A percentile compares a stretch with the other conserved stretches of the same genome.
phyloP scores from a whole-genome alignment of 257 asterid genomes.

The Scutellaria galericulata region DNA sequence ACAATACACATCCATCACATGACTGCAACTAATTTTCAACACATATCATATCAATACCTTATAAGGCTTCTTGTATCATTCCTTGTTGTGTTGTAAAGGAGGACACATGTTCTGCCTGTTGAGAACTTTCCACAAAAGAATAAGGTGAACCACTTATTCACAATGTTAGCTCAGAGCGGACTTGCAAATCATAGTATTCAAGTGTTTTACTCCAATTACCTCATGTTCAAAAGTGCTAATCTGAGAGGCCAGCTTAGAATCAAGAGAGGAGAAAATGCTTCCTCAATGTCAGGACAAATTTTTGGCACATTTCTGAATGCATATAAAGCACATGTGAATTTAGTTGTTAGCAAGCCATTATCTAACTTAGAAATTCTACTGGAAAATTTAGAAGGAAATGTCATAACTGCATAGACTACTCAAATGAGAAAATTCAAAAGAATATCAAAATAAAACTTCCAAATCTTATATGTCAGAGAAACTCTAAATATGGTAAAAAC shows the following conservation, averaged over 20 bases:
- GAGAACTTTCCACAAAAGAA: slow-evolving; percentile 50
- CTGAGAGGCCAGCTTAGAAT: slow-evolving; percentile 86
- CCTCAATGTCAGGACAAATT: neutral
- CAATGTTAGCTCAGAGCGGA: slow-evolving; percentile 62
- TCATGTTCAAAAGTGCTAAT: slow-evolving; percentile 89
- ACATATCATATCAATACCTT: slow-evolving; percentile 85
- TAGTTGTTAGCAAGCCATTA: slow-evolving; percentile 12
- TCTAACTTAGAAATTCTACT: slow-evolving; percentile 14
- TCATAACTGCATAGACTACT: slow-evolving; percentile 15
- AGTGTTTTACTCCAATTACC: slow-evolving; percentile 97
- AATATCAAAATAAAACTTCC: too few relatives aligned
- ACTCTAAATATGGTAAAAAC: too few relatives aligned
- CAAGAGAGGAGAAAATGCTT: slow-evolving; percentile 31
- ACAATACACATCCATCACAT: slow-evolving; percentile 89
- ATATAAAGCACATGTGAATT: slow-evolving; percentile 15
- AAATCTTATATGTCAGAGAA: too few relatives aligned
- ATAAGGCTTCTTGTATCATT: slow-evolving; percentile 58
- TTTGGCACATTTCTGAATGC: slow-evolving; percentile 23
- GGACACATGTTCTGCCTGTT: slow-evolving; percentile 42
- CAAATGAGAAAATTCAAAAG: too few relatives aligned
- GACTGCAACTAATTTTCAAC: slow-evolving; percentile 92
- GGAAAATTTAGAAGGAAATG: slow-evolving; percentile 20
- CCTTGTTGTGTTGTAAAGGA: slow-evolving; percentile 46
- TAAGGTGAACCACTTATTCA: slow-evolving; percentile 42
- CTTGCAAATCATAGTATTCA: slow-evolving; percentile 88